Base-by-base conservation (phyloP, 108 stramenopile genomes). In the Nitzschia inconspicua region DNA sequence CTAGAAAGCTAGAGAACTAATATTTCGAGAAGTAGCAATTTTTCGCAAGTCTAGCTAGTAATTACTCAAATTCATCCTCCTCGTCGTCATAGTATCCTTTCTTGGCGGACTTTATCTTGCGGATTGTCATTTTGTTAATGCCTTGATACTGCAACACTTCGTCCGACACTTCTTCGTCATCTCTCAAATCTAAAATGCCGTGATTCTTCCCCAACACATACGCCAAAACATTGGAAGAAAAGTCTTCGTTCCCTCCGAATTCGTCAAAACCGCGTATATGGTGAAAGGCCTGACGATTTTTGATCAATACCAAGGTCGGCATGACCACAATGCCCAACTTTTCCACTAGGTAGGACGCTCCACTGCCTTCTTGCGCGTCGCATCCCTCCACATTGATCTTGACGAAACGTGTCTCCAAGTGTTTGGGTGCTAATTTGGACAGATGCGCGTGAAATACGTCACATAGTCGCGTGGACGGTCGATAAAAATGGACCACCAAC, bases 331-430 rank as follows among this genome's bases (percentile, higher is more conserved):
- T 78, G 0, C 93, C 94, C 34, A 99, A 65, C 57, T 85, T 80
- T 59, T 99, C 97, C 43, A 96, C 95, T 25, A 99, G 63, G 66
- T 85, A 99, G 40, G 81, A 84, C 16, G 86, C 86, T 22, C 84
- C 86, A 3, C 59, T 53, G 8, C 86, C 85, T 47, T 56, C 68
- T 35, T 72, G 73, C 11, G 71, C 63, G 42, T 97, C 96, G 44
- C 89, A 92, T 49, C 94, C 93, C 66, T 97, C 97, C 6, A 97
- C 97, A 66, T 99, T 86, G 56, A 99, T 84, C 64, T 95, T 96
- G 49, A 94, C 63, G 78, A 99, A 99, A 65, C 79, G 67, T 14
- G 98, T 97, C 72, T 98, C 98, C 18, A 95, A 54, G 79, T 98
- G 98, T 44, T 65, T 78, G 9, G 65, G 65, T 22, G 97, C 96